Evolutionary conservation across 2,329 filamentous ascomycete species (phyloP).

Genomic region (Diaporthe helianthi): DNA sequence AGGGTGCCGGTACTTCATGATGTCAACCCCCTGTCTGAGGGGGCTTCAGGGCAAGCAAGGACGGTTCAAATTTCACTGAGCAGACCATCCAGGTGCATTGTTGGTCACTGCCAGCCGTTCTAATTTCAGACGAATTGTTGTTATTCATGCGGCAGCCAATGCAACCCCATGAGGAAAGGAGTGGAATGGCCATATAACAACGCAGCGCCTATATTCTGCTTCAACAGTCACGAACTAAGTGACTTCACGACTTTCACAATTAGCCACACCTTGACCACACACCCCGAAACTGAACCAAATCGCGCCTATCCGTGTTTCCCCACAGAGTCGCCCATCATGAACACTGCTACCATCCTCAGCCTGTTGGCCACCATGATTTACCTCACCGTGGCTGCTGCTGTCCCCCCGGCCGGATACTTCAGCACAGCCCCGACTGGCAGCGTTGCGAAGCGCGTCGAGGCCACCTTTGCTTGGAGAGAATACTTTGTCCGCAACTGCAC

Average conservation of each 20-base stretch:
- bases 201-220: not conserved
- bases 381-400: not conserved
- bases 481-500: slow-evolving; percentile 28
- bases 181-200: not conserved
- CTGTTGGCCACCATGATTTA: not conserved
- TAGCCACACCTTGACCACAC: not conserved
- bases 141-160: not conserved
- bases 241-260: not conserved
- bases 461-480: slow-evolving; percentile 5
- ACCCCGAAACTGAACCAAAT: not conserved
- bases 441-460: slow-evolving; percentile 19
- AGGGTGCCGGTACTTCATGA: not conserved
- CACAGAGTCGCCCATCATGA: not conserved
- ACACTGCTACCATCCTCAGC: not conserved
- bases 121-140: not conserved
- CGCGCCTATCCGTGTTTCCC: not conserved
- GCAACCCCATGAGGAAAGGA: not conserved
- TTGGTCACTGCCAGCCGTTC: too few species aligned
- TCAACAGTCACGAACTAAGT: not conserved
- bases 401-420: not conserved
- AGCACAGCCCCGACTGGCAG: not conserved
- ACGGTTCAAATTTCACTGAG: not conserved
- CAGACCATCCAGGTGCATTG: not conserved
- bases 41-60: not conserved
- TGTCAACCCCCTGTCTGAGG: not conserved